Percentiles rank a stretch among this genome's conserved stretches.
phyloP scores from a whole-genome alignment of 2,329 filamentous ascomycete genomes.

The Pestalotiopsis sp. region DNA sequence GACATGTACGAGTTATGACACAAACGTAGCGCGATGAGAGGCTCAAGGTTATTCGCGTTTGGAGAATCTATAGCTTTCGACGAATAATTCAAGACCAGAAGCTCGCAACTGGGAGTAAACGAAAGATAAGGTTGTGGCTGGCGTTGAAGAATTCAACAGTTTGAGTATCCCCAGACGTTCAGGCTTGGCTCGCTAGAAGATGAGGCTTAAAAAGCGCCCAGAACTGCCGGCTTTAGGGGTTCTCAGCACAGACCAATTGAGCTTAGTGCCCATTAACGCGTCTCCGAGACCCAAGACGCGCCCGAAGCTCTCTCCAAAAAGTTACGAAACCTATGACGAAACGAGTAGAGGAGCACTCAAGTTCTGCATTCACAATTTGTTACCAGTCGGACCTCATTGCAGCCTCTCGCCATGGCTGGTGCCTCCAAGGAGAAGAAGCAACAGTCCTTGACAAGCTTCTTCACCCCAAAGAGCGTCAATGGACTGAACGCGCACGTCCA shows the following conservation, averaged over 20 bases:
- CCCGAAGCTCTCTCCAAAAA: constrained; percentile 1
- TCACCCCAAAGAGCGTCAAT: constrained; percentile 63
- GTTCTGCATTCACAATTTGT: neutral
- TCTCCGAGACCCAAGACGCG: constrained; percentile 1
- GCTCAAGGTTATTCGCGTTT: neutral
- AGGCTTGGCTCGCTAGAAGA: neutral
- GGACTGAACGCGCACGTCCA: constrained; percentile 39
- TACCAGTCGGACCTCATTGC: neutral
- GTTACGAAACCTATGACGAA: neutral
- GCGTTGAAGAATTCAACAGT: too few relatives aligned
- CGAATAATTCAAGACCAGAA: too few relatives aligned
- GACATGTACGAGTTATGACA: neutral
- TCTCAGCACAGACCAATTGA: neutral
- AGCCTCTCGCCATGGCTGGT: constrained; percentile 33
- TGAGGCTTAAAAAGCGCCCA: neutral
- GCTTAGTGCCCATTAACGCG: constrained; percentile 3
- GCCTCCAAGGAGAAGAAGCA: constrained; percentile 65
- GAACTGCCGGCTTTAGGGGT: neutral
- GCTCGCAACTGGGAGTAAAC: too few relatives aligned
- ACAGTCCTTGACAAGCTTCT: constrained; percentile 84
- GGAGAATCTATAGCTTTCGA: too few relatives aligned
- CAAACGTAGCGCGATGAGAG: neutral
- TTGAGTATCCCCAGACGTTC: too few relatives aligned
- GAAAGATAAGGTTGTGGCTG: too few relatives aligned
- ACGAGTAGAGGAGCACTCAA: neutral